Evolutionary conservation across 495 filamentous ascomycete genomes (phyloP).

Genomic region (Schizothecium vesticola): DNA sequence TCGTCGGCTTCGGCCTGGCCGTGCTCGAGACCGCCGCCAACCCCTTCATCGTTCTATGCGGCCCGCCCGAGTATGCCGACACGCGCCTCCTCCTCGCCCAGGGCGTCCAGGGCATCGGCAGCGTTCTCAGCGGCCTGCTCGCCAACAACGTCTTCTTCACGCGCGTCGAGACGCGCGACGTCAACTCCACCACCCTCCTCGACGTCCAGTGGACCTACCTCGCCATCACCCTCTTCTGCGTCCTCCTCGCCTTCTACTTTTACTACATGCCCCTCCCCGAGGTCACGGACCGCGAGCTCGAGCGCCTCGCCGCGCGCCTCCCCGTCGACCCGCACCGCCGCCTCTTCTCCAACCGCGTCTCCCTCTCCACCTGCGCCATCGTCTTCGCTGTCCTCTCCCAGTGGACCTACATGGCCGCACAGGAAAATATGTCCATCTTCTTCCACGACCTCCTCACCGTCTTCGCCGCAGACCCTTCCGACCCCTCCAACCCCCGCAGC

Average conservation of each 20-base stretch:
- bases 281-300: slow-evolving; percentile 47
- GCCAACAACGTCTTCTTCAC: slow-evolving; percentile 65
- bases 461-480: slow-evolving; percentile 13
- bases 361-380: slow-evolving; percentile 43
- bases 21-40: slow-evolving; percentile 72
- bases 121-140: slow-evolving; percentile 59
- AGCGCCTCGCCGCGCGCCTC: slow-evolving; percentile 36
- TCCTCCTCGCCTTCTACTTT: slow-evolving; percentile 55
- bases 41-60: slow-evolving; percentile 50
- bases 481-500: slow-evolving; percentile 17
- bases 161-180: slow-evolving; percentile 6
- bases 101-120: slow-evolving; percentile 62
- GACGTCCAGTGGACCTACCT: slow-evolving; percentile 77
- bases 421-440: slow-evolving; percentile 64
- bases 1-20: slow-evolving; percentile 66
- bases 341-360: slow-evolving; percentile 27
- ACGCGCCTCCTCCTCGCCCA: slow-evolving; percentile 62
- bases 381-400: slow-evolving; percentile 62
- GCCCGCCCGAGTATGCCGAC: slow-evolving; percentile 46
- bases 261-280: slow-evolving; percentile 55
- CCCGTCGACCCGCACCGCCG: slow-evolving; percentile 37
- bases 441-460: slow-evolving; percentile 47
- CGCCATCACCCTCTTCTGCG: slow-evolving; percentile 66
- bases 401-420: slow-evolving; percentile 68
- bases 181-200: slow-evolving; percentile 37